A percentile compares a stretch with the other conserved stretches of the same genome.
phyloP scores from a whole-genome alignment of 345 rosid genomes.

The Kernera saxatilis region DNA sequence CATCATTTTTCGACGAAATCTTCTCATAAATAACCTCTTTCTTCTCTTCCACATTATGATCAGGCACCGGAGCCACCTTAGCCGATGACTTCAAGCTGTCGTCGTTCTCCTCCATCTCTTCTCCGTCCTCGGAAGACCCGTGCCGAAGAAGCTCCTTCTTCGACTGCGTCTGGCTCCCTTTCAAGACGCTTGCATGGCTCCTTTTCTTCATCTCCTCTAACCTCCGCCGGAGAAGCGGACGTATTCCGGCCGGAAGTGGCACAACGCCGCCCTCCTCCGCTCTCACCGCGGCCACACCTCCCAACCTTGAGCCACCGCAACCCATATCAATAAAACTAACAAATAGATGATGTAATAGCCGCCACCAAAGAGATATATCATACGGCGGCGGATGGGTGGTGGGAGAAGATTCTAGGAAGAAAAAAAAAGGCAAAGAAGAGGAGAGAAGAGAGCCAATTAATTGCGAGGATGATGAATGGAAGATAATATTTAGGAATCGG shows the following conservation, averaged over 20 bases:
- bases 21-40: slow-evolving; percentile 25
- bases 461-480: background rate
- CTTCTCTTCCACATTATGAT: slow-evolving; percentile 21
- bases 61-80: slow-evolving; percentile 30
- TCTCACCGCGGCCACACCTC: slow-evolving; percentile 6
- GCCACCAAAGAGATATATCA: slow-evolving; percentile 16
- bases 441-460: slow-evolving; percentile 1
- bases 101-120: slow-evolving; percentile 10
- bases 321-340: slow-evolving; percentile 22
- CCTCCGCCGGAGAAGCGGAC: slow-evolving; percentile 32
- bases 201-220: slow-evolving; percentile 33
- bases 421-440: background rate
- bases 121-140: slow-evolving; percentile 17
- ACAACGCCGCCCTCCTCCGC: slow-evolving; percentile 7
- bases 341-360: background rate
- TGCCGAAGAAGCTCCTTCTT: slow-evolving; percentile 33
- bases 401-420: background rate
- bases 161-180: slow-evolving; percentile 26
- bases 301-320: slow-evolving; percentile 26
- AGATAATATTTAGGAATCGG: slow-evolving; percentile 2
- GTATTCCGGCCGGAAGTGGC: slow-evolving; percentile 23
- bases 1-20: background rate
- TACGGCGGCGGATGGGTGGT: slow-evolving; percentile 4
- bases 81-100: slow-evolving; percentile 22
- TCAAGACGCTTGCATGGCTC: slow-evolving; percentile 27